phyloP scores from a whole-genome alignment of 495 filamentous ascomycete genomes.

The Rhypophila decipiens region DNA sequence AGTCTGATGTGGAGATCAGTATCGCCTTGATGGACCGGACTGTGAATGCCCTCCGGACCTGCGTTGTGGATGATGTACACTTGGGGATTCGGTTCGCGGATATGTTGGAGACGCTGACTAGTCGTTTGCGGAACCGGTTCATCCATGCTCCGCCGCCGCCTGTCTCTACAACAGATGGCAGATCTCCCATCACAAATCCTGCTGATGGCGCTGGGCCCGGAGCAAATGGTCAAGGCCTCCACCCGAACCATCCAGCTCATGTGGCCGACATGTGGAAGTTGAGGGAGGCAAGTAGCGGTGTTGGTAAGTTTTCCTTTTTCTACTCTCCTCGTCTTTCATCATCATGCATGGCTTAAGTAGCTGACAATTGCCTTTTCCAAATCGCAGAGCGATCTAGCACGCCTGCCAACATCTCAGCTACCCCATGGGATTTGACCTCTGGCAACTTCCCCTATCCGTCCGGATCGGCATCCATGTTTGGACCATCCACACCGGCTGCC shows the following conservation, averaged over 20 bases:
- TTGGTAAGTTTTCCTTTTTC: slow-evolving; percentile 15
- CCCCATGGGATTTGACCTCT: slow-evolving; percentile 44
- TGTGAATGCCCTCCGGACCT: slow-evolving; percentile 71
- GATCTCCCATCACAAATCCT: slow-evolving; percentile 26
- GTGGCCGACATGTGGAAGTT: slow-evolving; percentile 21
- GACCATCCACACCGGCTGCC: slow-evolving; percentile 37
- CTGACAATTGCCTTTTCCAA: background rate
- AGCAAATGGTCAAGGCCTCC: slow-evolving; percentile 21
- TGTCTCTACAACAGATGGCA: slow-evolving; percentile 26
- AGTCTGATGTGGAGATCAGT: slow-evolving; percentile 77
- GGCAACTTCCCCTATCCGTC: slow-evolving; percentile 43
- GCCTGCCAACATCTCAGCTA: slow-evolving; percentile 47
- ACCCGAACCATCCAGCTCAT: too few species aligned
- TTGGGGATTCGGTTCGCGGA: slow-evolving; percentile 93
- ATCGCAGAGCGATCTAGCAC: slow-evolving; percentile 36
- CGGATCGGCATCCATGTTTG: slow-evolving; percentile 40
- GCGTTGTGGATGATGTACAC: slow-evolving; percentile 93
- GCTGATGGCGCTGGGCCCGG: slow-evolving; percentile 19
- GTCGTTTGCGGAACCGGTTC: slow-evolving; percentile 66
- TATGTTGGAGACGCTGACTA: slow-evolving; percentile 73
- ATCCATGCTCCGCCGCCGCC: slow-evolving; percentile 48
- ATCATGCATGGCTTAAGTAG: too few species aligned
- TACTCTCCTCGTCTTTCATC: too few species aligned
- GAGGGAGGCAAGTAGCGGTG: slow-evolving; percentile 12
- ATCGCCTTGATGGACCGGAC: slow-evolving; percentile 75